These are phyloP conservation scores for Corylus avellana DNA, from an alignment of 306 rosid genomes.

Conservation along the genomic window DNA sequence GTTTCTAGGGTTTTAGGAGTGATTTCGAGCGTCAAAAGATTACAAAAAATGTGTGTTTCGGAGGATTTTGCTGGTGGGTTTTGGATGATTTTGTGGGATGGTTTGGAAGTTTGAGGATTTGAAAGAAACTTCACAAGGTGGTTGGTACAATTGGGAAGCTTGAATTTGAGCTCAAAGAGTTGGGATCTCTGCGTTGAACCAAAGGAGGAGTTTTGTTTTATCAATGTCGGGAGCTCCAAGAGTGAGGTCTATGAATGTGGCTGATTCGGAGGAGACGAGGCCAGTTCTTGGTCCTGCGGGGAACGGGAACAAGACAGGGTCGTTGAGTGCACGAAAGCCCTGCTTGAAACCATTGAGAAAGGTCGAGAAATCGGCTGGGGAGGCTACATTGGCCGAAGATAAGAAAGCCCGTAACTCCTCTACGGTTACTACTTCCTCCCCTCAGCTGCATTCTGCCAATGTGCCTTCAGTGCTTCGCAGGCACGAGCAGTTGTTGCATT, in stretches of 20 bases:
- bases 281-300: slow-evolving; percentile 74
- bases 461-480: slow-evolving; percentile 64
- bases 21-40: slow-evolving; percentile 29
- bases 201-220: slow-evolving; percentile 1
- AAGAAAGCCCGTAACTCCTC: slow-evolving; percentile 51
- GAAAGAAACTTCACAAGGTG: slow-evolving; percentile 17
- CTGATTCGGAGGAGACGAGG: slow-evolving; percentile 73
- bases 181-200: slow-evolving; percentile 8
- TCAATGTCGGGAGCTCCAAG: slow-evolving; percentile 79
- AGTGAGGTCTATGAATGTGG: slow-evolving; percentile 81
- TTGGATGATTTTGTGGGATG: slow-evolving; percentile 21
- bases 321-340: slow-evolving; percentile 52
- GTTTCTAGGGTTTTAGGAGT: slow-evolving; percentile 18
- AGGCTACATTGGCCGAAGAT: slow-evolving; percentile 51
- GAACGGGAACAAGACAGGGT: slow-evolving; percentile 69
- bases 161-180: neutral
- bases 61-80: slow-evolving; percentile 31
- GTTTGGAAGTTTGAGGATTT: slow-evolving; percentile 19
- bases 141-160: slow-evolving; percentile 23
- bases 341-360: slow-evolving; percentile 60
- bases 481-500: slow-evolving; percentile 71
- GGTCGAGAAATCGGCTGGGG: slow-evolving; percentile 48
- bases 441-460: slow-evolving; percentile 47
- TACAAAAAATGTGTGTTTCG: slow-evolving; percentile 21
- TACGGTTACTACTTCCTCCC: slow-evolving; percentile 39